Evolutionary conservation across 176 grass and related monocot genomes (phyloP).

Genomic region (Alloteropsis semialata): DNA sequence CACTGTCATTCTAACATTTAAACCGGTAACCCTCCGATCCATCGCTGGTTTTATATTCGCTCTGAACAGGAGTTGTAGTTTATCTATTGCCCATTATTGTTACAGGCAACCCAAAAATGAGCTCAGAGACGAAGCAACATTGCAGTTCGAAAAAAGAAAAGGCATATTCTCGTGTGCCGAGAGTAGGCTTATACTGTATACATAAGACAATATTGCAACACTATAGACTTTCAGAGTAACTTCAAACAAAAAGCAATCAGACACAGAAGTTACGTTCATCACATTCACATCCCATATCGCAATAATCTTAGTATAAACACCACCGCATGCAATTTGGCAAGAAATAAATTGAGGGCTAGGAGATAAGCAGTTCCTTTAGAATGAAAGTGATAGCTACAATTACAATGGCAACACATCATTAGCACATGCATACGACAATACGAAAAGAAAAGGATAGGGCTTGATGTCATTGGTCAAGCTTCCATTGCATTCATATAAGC

Average conservation of each 20-base stretch:
- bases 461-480: not conserved
- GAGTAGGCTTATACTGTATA: no score
- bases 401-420: not conserved
- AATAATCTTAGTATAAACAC: not conserved
- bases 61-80: not conserved
- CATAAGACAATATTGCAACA: not conserved
- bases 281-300: not conserved
- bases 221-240: not conserved
- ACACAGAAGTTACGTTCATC: not conserved
- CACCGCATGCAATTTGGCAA: not conserved
- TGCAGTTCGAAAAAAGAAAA: not conserved
- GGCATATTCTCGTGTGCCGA: not conserved
- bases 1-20: no score
- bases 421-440: not conserved
- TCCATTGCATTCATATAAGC: not conserved
- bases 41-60: not conserved
- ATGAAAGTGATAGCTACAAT: not conserved
- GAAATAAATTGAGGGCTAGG: not conserved
- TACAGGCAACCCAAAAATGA: not conserved
- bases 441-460: not conserved
- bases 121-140: not conserved
- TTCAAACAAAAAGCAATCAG: not conserved
- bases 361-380: not conserved
- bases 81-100: not conserved
- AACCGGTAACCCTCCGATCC: no score